Base-by-base conservation (phyloP, 2,329 filamentous ascomycete genomes). In the Fusarium sp. region DNA sequence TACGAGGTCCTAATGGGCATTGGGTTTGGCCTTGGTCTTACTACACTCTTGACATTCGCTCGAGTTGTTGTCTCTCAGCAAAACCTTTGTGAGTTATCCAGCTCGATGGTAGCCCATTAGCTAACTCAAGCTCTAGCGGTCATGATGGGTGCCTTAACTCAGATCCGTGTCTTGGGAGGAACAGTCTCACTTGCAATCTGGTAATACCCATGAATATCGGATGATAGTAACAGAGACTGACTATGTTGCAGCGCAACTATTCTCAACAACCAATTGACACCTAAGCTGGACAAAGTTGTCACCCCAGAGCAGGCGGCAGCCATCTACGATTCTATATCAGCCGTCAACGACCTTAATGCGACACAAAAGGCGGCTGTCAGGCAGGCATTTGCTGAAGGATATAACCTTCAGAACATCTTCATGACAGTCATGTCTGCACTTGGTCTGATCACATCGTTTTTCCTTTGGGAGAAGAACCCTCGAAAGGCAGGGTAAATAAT, bases 131-230 rank as follows among this genome's bases (percentile, higher is more conserved):
- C 2, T 3, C 9, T 4, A 74, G 72, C 72, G 24, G 72, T 74
- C 4, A 71, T 67, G n/a, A 73, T 74, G 70, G 72, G 72, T 2
- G 56, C 72, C 1, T 39, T 71, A 4, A 73, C 72, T 1, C 72
- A 74, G 16, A 45, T 71, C 4, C 48, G 72, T 16, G 71, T 73
- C 6, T 59, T 74, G 50, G 72, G 71, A 18, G 72, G 72, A 13
- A 74, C 72, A 29, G 67, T 74, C 1, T 69, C 67, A n/a, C 72
- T 74, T 4, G 72, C 72, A 5, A 31, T 65, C 13, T 74, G 72
- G 56, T 58, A 58, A 58, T 20, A 4, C 16, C 56, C 16, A 27
- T 2, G n/a, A 18, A 39, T 20, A 39, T 14, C 16, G 14, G 18
- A n/a, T n/a, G 22, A 14, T 1, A 5, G 18, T 13, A 2, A 9